Conservation (phyloP, 139 green algal species). For the Haematococcus lacustris region DNA sequence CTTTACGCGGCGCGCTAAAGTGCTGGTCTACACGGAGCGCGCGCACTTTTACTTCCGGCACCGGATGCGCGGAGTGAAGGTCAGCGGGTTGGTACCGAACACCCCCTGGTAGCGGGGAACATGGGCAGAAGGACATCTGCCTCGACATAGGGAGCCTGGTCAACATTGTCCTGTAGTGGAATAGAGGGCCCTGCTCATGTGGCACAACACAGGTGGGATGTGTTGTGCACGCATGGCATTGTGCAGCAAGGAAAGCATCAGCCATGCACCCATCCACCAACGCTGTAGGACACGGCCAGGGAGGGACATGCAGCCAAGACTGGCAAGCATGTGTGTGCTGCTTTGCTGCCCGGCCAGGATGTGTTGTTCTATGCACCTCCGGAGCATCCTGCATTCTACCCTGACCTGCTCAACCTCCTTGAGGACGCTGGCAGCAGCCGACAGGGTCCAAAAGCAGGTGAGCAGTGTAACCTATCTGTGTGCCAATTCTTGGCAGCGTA, state of each 20-base stretch:
- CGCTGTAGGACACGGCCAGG: neutral
- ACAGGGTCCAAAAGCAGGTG: neutral
- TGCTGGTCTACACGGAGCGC: conserved; percentile 93
- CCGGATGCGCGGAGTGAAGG: conserved; percentile 65
- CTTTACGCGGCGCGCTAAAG: conserved; percentile 48
- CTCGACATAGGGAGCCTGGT: too few relatives aligned
- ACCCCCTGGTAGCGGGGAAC: too few relatives aligned
- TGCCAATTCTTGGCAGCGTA: too few relatives aligned
- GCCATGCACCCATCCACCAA: neutral
- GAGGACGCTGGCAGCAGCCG: conserved; percentile 11
- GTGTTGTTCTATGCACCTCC: conserved; percentile 80
- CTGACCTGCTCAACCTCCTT: conserved; percentile 68
- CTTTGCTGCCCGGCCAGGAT: conserved; percentile 31
- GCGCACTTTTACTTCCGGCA: conserved; percentile 91
- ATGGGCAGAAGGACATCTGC: too few relatives aligned
- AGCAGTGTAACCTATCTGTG: too few relatives aligned
- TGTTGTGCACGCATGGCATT: neutral
- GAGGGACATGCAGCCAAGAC: too few relatives aligned
- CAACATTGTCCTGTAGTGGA: too few relatives aligned
- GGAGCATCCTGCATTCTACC: conserved; percentile 69
- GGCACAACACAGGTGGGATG: conserved; percentile 1
- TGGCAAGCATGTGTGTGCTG: neutral
- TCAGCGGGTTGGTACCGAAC: conserved; percentile 7
- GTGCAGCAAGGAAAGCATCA: neutral
- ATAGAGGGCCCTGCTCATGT: neutral